Evolutionary conservation across 2,329 filamentous ascomycete species (phyloP), one percentile per base, ranked within the genome.

Genomic region (Capronia coronata): DNA sequence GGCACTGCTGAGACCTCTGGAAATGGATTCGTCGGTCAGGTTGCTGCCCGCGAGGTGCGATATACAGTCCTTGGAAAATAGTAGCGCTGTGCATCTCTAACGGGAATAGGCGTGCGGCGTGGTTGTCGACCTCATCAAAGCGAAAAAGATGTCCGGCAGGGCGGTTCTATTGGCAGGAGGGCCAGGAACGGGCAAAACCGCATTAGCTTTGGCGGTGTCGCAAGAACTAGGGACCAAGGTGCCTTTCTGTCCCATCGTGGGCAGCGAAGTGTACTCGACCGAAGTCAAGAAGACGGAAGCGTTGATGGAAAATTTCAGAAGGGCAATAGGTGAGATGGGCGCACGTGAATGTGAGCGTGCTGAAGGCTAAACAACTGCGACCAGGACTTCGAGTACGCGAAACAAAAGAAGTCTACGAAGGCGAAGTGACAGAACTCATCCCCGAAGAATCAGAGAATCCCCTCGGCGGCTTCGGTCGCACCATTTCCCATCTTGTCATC

Each of bases 271-370:
- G 63, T 98, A 96, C 74, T 95, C 88, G 61, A 85, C 91, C 39
- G 93, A 98, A 71, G 90, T 98, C 57, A 98, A 98, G 81, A 98
- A 98, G 81, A 98, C 93, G 43, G 93, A 98, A 71, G 86, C 94
- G 59, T 74, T 98, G 66, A 97, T 97, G 93, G 93, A 98, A 77
- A 97, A 97, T 74, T 98, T 98, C 70, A 81, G 93, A 67, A 79
- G 93, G 65, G 93, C 93, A 51, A 98, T 98, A 68, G 93, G 91
- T 79, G 71, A 42, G 65, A 34, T 38, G 5, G n/a, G 22, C n/a
- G n/a, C 18, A 6, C 18, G 7, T 19, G 48, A 53, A 64, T 58
- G 66, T 54, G 9, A 19, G 18, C 18, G 37, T 2, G 7, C 27
- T 40, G 13, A 19, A 11, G 27, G 29, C 48, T 54, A 34, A 54